phyloP scores from a whole-genome alignment of 768 basidiomycete genomes.

The Porpolomopsis calyptriformis region DNA sequence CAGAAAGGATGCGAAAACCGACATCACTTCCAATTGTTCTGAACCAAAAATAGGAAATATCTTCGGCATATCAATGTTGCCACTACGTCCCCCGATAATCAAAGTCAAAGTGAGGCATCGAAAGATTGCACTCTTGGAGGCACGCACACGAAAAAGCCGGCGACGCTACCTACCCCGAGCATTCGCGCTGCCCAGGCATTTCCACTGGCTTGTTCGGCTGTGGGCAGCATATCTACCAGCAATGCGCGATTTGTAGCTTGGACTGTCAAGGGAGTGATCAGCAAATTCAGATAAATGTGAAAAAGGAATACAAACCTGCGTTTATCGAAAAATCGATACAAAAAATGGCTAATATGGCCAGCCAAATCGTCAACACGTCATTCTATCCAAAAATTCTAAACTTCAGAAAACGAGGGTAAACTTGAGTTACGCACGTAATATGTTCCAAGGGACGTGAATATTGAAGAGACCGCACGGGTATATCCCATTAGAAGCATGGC shows the following conservation, averaged over 20 bases:
- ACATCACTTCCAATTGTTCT: constrained; percentile 72
- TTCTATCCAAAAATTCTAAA: constrained; percentile 31
- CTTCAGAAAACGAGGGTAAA: background rate
- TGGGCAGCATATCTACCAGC: constrained; percentile 75
- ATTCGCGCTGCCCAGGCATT: constrained; percentile 97
- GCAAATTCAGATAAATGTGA: background rate
- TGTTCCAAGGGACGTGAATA: constrained; percentile 28
- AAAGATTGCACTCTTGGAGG: background rate
- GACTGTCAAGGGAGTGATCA: constrained; percentile 32
- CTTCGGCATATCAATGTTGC: constrained; percentile 65
- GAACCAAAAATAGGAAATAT: constrained; percentile 66
- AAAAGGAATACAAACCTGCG: constrained; percentile 24
- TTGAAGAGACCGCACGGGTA: constrained; percentile 54
- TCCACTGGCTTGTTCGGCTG: constrained; percentile 64
- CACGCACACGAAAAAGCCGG: constrained; percentile 80
- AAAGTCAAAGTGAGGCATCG: constrained; percentile 56
- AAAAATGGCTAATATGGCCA: constrained; percentile 53
- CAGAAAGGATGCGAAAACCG: constrained; percentile 60
- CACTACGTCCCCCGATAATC: constrained; percentile 33
- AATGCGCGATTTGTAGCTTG: constrained; percentile 87
- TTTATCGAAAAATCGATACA: constrained; percentile 52
- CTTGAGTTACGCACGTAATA: constrained; percentile 18
- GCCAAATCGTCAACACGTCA: constrained; percentile 54
- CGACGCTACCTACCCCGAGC: constrained; percentile 75
- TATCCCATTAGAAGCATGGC: constrained; percentile 81